Conservation (phyloP, 192 early-diverging fungal species). For the Podila epicladia region DNA sequence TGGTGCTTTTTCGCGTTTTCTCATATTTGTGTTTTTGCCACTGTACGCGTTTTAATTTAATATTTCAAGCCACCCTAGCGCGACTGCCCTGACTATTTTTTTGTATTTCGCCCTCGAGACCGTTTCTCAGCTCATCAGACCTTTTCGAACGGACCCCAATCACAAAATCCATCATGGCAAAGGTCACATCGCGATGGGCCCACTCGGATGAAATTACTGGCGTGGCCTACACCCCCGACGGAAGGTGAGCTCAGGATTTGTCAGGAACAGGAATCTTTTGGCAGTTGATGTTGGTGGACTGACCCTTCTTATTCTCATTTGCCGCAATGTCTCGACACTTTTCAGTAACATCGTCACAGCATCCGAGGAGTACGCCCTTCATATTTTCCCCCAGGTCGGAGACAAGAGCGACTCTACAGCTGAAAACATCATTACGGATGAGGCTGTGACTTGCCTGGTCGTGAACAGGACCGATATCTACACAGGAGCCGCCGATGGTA, state of each 20-base stretch:
- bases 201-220: slow-evolving; percentile 12
- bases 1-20: too few species aligned
- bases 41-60: too few species aligned
- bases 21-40: too few species aligned
- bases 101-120: background rate
- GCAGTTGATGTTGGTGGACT: too few species aligned
- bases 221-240: slow-evolving; percentile 29
- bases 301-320: background rate
- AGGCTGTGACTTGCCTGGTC: slow-evolving; percentile 11
- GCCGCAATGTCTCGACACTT: background rate
- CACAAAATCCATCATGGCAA: slow-evolving; percentile 10
- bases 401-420: background rate
- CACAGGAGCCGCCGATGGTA: slow-evolving; percentile 19
- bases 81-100: background rate
- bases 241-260: slow-evolving; percentile 20
- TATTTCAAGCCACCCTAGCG: too few species aligned
- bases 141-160: background rate
- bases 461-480: slow-evolving; percentile 22
- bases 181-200: slow-evolving; percentile 27
- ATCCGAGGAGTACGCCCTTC: slow-evolving; percentile 16
- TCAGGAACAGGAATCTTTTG: too few species aligned
- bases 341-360: slow-evolving; percentile 14
- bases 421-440: slow-evolving; percentile 14
- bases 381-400: slow-evolving; percentile 27
- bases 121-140: background rate